Evolutionary conservation across 106 monocot species (phyloP).

Genomic region (Allium fistulosum): DNA sequence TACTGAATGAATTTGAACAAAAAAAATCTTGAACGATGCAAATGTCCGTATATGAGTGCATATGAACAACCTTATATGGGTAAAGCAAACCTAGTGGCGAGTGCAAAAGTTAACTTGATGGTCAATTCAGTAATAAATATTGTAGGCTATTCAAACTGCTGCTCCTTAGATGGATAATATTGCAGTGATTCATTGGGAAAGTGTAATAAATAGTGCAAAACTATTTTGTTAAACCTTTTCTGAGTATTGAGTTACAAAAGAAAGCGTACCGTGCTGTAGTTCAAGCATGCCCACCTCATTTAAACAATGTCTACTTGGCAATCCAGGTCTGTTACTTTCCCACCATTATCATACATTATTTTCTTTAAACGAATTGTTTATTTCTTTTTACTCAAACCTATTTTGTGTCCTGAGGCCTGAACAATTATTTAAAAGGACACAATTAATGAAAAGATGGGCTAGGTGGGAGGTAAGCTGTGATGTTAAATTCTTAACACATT

Average conservation of each 20-base stretch:
- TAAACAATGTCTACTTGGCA: slow-evolving; percentile 89
- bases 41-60: no score
- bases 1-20: no score
- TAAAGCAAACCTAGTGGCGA: no score
- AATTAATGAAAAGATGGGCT: slow-evolving; percentile 95
- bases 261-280: slow-evolving; percentile 90
- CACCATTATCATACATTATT: neutral
- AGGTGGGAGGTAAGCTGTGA: slow-evolving; percentile 77
- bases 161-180: no score
- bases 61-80: no score
- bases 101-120: no score
- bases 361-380: neutral
- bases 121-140: no score
- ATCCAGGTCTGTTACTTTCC: slow-evolving; percentile 55
- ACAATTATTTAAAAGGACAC: slow-evolving; percentile 84
- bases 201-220: no score
- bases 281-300: slow-evolving; percentile 73
- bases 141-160: no score
- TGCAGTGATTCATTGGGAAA: no score
- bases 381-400: neutral
- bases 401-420: slow-evolving; percentile 63
- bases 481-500: neutral
- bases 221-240: neutral
- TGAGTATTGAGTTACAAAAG: slow-evolving; percentile 80
- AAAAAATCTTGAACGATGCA: no score